Conservation (phyloP, 495 filamentous ascomycete species). For the Stereocaulon alpinum region DNA sequence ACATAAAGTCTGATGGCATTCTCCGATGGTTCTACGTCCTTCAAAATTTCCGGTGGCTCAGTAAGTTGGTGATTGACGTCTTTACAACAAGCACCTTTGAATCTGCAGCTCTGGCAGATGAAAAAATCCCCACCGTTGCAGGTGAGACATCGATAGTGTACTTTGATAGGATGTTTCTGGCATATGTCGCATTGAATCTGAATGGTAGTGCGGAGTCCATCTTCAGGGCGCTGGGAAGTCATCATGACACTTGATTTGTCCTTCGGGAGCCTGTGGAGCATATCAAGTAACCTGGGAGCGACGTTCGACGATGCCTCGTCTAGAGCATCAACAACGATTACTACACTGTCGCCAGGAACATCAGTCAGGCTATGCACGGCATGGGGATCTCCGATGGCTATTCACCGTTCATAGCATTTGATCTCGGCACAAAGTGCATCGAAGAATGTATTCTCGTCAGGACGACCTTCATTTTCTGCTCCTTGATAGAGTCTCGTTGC, state of each 20-base stretch:
- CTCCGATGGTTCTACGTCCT: background rate
- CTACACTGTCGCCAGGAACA: slow-evolving; percentile 4
- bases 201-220: background rate
- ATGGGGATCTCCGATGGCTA: background rate
- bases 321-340: slow-evolving; percentile 15
- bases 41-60: background rate
- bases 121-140: background rate
- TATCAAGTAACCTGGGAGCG: background rate
- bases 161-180: background rate
- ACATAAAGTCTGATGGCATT: slow-evolving; percentile 14
- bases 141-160: slow-evolving; percentile 2
- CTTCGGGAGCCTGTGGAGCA: background rate
- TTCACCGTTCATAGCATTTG: slow-evolving; percentile 11
- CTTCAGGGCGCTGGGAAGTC: slow-evolving; percentile 9
- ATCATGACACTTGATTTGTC: slow-evolving; percentile 13
- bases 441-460: slow-evolving; percentile 2
- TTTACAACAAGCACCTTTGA: background rate
- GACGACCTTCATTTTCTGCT: slow-evolving; percentile 11
- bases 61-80: background rate
- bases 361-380: background rate
- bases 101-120: background rate
- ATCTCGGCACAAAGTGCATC: slow-evolving; percentile 15
- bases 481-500: slow-evolving; percentile 15
- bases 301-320: slow-evolving; percentile 10
- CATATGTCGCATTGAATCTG: background rate